Evolutionary conservation across 495 filamentous ascomycete species (phyloP).

Genomic region (Talaromyces stipitatus): DNA sequence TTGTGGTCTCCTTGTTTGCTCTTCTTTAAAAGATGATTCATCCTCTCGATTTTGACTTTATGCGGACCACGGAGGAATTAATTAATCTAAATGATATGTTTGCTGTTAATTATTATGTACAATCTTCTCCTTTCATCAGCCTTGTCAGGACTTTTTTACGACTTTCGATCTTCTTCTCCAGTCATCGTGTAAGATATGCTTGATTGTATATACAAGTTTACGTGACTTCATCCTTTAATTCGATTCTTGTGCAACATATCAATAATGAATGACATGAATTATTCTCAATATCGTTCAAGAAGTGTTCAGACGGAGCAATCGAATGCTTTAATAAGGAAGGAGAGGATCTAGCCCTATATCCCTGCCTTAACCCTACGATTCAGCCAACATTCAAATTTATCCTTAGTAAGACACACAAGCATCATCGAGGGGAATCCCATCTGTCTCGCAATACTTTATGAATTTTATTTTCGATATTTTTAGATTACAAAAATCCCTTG

Average conservation of each 20-base stretch:
- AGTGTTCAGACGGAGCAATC: neutral
- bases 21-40: slow-evolving; percentile 4
- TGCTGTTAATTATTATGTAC: slow-evolving; percentile 1
- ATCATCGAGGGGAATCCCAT: neutral
- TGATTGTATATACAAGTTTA: neutral
- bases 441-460: neutral
- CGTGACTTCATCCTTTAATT: neutral
- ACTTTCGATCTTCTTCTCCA: neutral
- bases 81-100: slow-evolving; percentile 4
- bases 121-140: neutral
- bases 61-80: neutral
- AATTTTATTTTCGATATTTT: neutral
- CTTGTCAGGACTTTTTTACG: neutral
- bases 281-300: neutral
- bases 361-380: neutral
- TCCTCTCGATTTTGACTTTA: neutral
- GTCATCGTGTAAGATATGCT: neutral
- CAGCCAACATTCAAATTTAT: neutral
- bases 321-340: neutral
- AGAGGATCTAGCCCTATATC: neutral
- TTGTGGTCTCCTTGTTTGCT: neutral
- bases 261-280: slow-evolving; percentile 1
- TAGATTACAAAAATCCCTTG: neutral
- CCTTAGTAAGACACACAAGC: neutral
- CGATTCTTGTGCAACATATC: slow-evolving; percentile 2